Percentiles rank a stretch among this genome's conserved stretches.
Evolutionary conservation across 1,284 basidiomycete species (phyloP).

Genomic region (Cryptococcus floricola): DNA sequence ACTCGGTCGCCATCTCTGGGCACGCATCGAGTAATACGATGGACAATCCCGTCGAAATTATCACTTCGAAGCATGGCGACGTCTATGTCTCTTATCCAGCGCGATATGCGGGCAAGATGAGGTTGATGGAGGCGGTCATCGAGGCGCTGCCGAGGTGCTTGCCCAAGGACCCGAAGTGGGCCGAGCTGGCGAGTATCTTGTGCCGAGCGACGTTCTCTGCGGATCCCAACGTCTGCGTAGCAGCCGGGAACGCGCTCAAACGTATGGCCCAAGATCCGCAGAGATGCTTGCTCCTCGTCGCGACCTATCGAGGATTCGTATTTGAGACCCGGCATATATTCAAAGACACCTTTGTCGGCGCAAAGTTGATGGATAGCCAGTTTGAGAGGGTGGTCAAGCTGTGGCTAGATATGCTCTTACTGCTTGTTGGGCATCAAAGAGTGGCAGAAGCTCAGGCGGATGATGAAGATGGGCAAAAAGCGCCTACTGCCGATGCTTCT

Average conservation of each 20-base stretch:
- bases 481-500: constrained; percentile 35
- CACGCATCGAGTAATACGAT: constrained; percentile 56
- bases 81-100: constrained; percentile 68
- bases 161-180: constrained; percentile 53
- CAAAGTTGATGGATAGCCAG: constrained; percentile 61
- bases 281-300: constrained; percentile 62
- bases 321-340: constrained; percentile 69
- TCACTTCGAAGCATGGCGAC: constrained; percentile 59
- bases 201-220: constrained; percentile 78
- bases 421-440: constrained; percentile 59
- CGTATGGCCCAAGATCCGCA: constrained; percentile 66
- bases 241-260: constrained; percentile 65
- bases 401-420: constrained; percentile 71
- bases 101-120: constrained; percentile 63
- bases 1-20: constrained; percentile 65
- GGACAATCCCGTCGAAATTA: constrained; percentile 35
- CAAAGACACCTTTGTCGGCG: constrained; percentile 62
- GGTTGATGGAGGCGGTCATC: constrained; percentile 72
- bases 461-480: constrained; percentile 11
- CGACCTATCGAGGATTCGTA: constrained; percentile 68
- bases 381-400: constrained; percentile 60
- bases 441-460: constrained; percentile 26
- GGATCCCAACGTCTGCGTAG: constrained; percentile 68
- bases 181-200: constrained; percentile 72
- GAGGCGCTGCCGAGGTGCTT: constrained; percentile 81